Evolutionary conservation across 805 yeast genomes (phyloP).

Genomic region (Wickerhamomyces silvicola): DNA sequence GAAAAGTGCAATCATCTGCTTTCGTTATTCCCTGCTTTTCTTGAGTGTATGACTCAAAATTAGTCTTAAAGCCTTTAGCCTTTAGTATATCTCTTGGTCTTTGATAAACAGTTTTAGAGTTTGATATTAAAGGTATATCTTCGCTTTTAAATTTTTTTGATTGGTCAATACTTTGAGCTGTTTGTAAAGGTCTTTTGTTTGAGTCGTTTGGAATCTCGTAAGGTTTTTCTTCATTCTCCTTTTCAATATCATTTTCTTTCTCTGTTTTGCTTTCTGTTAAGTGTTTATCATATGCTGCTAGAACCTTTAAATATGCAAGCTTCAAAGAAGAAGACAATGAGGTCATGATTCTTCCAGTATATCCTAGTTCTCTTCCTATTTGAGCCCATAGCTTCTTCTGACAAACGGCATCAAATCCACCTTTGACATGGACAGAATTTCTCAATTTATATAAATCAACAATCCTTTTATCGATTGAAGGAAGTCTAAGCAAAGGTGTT

Average conservation of each 20-base stretch:
- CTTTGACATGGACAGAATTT: constrained; percentile 52
- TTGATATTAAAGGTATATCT: constrained; percentile 34
- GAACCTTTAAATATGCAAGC: constrained; percentile 45
- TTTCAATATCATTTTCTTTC: too few relatives aligned
- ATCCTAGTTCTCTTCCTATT: constrained; percentile 75
- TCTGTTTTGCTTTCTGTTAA: too few relatives aligned
- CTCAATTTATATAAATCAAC: constrained; percentile 58
- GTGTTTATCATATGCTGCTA: constrained; percentile 26
- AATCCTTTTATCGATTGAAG: constrained; percentile 60
- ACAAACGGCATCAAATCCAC: constrained; percentile 63
- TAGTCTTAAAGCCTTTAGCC: constrained; percentile 45
- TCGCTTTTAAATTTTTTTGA: constrained; percentile 1
- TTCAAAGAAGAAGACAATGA: constrained; percentile 64
- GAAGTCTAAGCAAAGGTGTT: constrained; percentile 40
- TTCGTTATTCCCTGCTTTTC: constrained; percentile 33
- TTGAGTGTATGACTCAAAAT: constrained; percentile 43
- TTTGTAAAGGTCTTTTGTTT: constrained; percentile 9
- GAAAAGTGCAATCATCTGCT: constrained; percentile 28
- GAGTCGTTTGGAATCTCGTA: constrained; percentile 8
- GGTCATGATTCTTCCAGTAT: constrained; percentile 64
- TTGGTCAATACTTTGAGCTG: constrained; percentile 1
- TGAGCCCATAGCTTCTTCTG: constrained; percentile 73
- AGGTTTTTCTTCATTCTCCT: constrained; percentile 5
- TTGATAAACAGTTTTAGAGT: constrained; percentile 38
- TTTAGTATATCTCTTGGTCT: constrained; percentile 41